Conservation (phyloP, 192 early-diverging fungal species). For the Haplosporangium gracile region DNA sequence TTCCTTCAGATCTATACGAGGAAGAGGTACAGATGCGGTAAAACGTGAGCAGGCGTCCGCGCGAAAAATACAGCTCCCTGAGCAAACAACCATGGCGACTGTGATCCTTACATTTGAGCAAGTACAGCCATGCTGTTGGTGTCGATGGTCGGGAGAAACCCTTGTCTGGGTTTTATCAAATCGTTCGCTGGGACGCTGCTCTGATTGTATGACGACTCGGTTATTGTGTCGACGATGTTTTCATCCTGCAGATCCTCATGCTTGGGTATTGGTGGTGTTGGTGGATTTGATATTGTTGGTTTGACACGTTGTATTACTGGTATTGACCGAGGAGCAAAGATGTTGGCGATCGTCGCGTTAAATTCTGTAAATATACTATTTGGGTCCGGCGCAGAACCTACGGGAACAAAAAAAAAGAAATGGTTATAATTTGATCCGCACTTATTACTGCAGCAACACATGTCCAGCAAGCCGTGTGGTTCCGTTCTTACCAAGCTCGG, state of each 20-base stretch:
- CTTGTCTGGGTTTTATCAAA: neutral
- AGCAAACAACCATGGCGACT: neutral
- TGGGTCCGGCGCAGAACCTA: conserved; percentile 33
- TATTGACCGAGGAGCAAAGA: neutral
- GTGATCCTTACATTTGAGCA: conserved; percentile 6
- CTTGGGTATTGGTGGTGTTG: neutral
- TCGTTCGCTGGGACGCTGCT: neutral
- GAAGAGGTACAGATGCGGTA: neutral
- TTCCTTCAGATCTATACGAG: neutral
- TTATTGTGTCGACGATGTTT: conserved; percentile 3
- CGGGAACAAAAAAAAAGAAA: neutral
- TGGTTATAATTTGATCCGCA: conserved; percentile 13
- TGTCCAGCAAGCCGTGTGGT: neutral
- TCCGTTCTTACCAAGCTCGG: conserved; percentile 58
- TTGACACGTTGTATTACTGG: conserved; percentile 1
- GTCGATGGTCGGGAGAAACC: neutral
- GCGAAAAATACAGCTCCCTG: neutral
- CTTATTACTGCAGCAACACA: neutral
- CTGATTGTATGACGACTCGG: conserved; percentile 5
- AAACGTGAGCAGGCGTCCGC: neutral
- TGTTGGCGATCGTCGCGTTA: conserved; percentile 1
- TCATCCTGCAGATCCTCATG: conserved; percentile 11
- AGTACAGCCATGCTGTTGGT: conserved; percentile 2
- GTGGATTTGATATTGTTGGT: neutral
- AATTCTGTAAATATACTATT: conserved; percentile 37